These are phyloP conservation scores for Vishniacozyma victoriae DNA, from an alignment of 768 basidiomycete species.

Conservation along the genomic window DNA sequence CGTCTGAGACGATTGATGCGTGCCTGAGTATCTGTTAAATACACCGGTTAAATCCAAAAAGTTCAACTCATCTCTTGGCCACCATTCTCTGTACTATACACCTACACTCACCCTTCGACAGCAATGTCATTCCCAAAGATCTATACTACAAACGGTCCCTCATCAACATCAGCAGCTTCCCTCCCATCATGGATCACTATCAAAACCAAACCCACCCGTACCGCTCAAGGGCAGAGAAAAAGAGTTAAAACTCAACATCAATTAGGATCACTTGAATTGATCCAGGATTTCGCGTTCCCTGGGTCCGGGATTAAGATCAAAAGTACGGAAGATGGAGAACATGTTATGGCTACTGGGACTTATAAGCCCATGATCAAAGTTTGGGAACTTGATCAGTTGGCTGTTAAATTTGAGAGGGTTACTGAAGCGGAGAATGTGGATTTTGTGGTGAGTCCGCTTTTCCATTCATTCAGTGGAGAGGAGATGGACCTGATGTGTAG, in stretches of 20 bases:
- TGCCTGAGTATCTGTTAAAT: no score
- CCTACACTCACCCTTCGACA: no score
- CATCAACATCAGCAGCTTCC: conserved; percentile 77
- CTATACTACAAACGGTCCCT: conserved; percentile 92
- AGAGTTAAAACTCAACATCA: conserved; percentile 51
- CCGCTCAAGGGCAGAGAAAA: conserved; percentile 35
- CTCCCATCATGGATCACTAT: conserved; percentile 87
- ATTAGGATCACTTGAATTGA: conserved; percentile 79
- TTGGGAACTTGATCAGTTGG: conserved; percentile 88
- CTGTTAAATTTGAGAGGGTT: conserved; percentile 91
- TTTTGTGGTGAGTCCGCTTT: conserved; percentile 72
- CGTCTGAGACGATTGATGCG: no score
- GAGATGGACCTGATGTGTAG: conserved; percentile 48
- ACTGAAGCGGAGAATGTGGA: conserved; percentile 96
- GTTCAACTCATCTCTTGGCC: no score
- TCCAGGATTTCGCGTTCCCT: conserved; percentile 95
- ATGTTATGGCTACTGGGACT: conserved; percentile 88
- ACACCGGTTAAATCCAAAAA: no score
- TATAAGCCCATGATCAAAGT: conserved; percentile 97
- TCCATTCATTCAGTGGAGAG: neutral
- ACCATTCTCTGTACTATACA: no score
- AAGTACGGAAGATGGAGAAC: conserved; percentile 83
- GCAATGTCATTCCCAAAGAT: conserved; percentile 57
- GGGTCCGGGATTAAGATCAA: conserved; percentile 89
- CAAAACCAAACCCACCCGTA: conserved; percentile 41